Conservation (phyloP, 2,329 filamentous ascomycete species). For the Podosphaera aphanis region DNA sequence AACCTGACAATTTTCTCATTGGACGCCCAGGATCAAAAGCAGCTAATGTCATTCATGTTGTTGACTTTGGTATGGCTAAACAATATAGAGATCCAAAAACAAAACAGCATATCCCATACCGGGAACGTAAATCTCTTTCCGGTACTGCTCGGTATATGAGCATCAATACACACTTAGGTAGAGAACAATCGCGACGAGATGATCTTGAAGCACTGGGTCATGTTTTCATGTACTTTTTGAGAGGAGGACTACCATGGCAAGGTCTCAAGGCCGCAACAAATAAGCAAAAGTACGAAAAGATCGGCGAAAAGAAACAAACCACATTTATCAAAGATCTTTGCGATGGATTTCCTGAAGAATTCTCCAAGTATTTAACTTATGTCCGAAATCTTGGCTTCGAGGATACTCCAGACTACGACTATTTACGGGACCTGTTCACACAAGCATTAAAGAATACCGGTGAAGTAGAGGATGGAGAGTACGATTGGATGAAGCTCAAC, state of each 20-base stretch:
- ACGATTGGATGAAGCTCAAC: constrained; percentile 98
- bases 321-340: constrained; percentile 92
- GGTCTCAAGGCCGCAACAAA: constrained; percentile 51
- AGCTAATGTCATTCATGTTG: constrained; percentile 95
- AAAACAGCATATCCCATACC: constrained; percentile 94
- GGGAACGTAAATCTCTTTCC: constrained; percentile 87
- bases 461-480: constrained; percentile 91
- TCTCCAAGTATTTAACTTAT: constrained; percentile 92
- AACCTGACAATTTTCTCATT: constrained; percentile 97
- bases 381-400: constrained; percentile 96
- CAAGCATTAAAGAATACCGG: constrained; percentile 85
- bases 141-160: constrained; percentile 97
- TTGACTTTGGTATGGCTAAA: constrained; percentile 99
- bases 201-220: constrained; percentile 73
- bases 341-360: constrained; percentile 88
- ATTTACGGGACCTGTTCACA: constrained; percentile 86
- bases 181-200: constrained; percentile 87
- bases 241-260: constrained; percentile 50
- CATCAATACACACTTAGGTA: constrained; percentile 94
- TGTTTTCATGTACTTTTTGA: constrained; percentile 52
- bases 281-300: constrained; percentile 99
- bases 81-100: constrained; percentile 97
- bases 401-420: constrained; percentile 95
- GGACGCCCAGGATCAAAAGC: constrained; percentile 76
- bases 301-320: constrained; percentile 98